Percentiles rank a stretch among this genome's conserved stretches.
These are phyloP conservation scores for Adansonia madagascariensis DNA, from an alignment of 441 rosid species.

Conservation along the genomic window DNA sequence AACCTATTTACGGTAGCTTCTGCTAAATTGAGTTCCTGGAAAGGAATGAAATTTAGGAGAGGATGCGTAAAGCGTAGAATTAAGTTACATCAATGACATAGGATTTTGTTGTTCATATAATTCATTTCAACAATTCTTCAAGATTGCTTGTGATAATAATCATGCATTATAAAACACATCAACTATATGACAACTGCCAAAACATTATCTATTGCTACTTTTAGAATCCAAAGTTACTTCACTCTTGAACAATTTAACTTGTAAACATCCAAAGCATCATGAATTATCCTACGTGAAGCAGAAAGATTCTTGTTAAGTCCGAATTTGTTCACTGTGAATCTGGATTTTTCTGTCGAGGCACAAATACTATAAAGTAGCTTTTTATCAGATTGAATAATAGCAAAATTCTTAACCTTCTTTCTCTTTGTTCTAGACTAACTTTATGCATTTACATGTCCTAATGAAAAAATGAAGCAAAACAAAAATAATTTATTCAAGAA, in stretches of 20 bases:
- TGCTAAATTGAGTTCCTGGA: slow-evolving; percentile 86
- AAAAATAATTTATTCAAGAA: slow-evolving; percentile 4
- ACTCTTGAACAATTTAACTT: slow-evolving; percentile 11
- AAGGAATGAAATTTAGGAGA: slow-evolving; percentile 36
- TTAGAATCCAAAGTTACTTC: background rate
- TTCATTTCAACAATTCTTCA: slow-evolving; percentile 7
- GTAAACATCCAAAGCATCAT: background rate
- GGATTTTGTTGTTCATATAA: background rate
- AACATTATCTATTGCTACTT: background rate
- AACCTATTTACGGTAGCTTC: slow-evolving; percentile 92
- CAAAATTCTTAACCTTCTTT: background rate
- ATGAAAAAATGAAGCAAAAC: background rate
- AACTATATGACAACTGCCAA: background rate
- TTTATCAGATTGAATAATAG: slow-evolving; percentile 2
- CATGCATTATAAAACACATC: slow-evolving; percentile 5
- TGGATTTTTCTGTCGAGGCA: background rate
- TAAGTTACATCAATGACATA: slow-evolving; percentile 26
- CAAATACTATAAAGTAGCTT: background rate
- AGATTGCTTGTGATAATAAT: background rate
- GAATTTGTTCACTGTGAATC: slow-evolving; percentile 10
- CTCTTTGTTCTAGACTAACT: slow-evolving; percentile 14
- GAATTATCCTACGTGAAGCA: slow-evolving; percentile 1
- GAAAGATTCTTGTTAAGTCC: background rate
- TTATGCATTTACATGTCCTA: background rate
- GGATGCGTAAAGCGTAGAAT: background rate